Evolutionary conservation across 176 grass and related monocot species (phyloP).

Genomic region (Raddia guianensis): DNA sequence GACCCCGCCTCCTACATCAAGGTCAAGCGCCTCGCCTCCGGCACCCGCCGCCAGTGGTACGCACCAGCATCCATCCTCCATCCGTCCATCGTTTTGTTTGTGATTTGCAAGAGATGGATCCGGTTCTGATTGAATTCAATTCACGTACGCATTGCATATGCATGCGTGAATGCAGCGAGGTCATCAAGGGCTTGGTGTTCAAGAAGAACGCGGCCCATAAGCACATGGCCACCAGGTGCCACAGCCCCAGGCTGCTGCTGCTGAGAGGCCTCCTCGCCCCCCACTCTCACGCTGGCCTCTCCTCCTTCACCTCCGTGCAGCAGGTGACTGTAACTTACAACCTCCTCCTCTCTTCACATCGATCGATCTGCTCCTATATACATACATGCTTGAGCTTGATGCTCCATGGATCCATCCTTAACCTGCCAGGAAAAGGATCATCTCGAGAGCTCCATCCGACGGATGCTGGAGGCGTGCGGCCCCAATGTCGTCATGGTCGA

Average conservation of each 20-base stretch:
- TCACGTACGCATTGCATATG: too few species aligned
- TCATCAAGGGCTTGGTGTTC: conserved; percentile 70
- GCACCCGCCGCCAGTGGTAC: conserved; percentile 47
- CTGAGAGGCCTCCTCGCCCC: conserved; percentile 65
- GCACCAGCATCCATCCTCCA: too few species aligned
- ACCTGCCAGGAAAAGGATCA: conserved; percentile 60
- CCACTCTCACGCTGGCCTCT: conserved; percentile 59
- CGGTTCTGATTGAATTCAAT: too few species aligned
- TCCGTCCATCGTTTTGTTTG: too few species aligned
- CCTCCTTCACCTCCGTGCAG: conserved; percentile 73
- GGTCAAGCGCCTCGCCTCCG: conserved; percentile 70
- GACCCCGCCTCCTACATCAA: conserved; percentile 69
- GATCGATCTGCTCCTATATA: too few species aligned
- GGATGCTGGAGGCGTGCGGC: conserved; percentile 57
- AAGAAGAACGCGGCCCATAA: conserved; percentile 83
- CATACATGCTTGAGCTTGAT: too few species aligned
- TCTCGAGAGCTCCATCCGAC: conserved; percentile 48
- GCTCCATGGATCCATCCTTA: too few species aligned
- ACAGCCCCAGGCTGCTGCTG: conserved; percentile 78
- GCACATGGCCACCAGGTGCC: conserved; percentile 77
- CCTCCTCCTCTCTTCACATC: too few species aligned
- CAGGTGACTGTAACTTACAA: conserved; percentile 43
- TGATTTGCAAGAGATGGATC: too few species aligned
- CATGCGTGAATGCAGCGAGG: conserved; percentile 43
- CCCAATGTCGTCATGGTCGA: conserved; percentile 90